phyloP scores from a whole-genome alignment of 2,329 filamentous ascomycete species.

The Stachybotrys elegans region DNA sequence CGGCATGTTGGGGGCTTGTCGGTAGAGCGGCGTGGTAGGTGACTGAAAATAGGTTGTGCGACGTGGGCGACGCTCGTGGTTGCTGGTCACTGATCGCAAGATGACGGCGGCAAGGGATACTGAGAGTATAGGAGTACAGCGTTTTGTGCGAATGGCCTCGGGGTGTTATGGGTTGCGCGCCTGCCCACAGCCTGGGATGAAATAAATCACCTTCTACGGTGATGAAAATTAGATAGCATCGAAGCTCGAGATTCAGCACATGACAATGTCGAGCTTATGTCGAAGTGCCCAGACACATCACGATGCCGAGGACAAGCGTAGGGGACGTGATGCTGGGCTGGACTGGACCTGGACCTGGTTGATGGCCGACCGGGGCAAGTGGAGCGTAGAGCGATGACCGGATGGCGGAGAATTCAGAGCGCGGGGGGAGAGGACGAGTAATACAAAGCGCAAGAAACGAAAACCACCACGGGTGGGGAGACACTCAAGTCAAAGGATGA shows the following conservation, averaged over 20 bases:
- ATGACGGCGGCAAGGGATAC: not conserved
- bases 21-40: conserved; percentile 13
- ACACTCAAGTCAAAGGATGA: no score
- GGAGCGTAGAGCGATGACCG: no score
- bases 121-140: no score
- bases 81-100: no score
- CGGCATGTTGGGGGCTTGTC: conserved; percentile 30
- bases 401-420: no score
- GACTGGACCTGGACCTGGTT: not conserved
- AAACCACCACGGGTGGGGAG: no score
- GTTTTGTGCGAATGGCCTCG: no score
- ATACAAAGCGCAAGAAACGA: no score
- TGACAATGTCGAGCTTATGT: not conserved
- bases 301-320: not conserved
- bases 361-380: no score
- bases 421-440: no score
- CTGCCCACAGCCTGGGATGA: not conserved
- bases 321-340: not conserved
- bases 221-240: not conserved
- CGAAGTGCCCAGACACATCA: not conserved
- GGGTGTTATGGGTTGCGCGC: not conserved
- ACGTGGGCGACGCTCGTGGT: no score
- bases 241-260: not conserved
- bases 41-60: no score
- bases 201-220: conserved; percentile 1